A percentile compares a stretch with the other conserved stretches of the same genome.
Evolutionary conservation across 2,329 filamentous ascomycete genomes (phyloP).

Genomic region (Verticillium longisporum): DNA sequence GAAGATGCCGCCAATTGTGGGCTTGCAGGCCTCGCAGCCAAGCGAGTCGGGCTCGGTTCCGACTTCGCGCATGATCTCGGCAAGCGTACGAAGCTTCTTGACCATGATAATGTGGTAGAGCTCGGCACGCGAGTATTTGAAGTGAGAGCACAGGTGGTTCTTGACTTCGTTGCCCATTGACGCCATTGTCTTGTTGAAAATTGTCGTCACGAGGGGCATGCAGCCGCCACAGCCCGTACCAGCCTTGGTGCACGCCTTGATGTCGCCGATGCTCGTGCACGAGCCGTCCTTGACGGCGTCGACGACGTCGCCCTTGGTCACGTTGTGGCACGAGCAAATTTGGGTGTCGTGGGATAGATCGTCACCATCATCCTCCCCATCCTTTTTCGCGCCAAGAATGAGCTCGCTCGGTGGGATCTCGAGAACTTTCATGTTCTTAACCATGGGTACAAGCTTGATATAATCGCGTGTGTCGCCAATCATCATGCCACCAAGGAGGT

Average conservation of each 20-base stretch:
- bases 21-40: constrained; percentile 85
- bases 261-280: constrained; percentile 73
- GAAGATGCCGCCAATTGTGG: constrained; percentile 72
- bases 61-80: constrained; percentile 70
- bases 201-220: constrained; percentile 79
- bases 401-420: constrained; percentile 75
- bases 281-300: constrained; percentile 66
- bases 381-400: constrained; percentile 71
- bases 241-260: constrained; percentile 91
- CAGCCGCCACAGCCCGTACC: constrained; percentile 88
- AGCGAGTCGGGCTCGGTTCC: constrained; percentile 66
- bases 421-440: constrained; percentile 74
- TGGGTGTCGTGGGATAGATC: constrained; percentile 82
- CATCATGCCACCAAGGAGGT: constrained; percentile 94
- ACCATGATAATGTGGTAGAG: constrained; percentile 86
- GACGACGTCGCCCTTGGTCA: constrained; percentile 75
- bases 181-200: constrained; percentile 85
- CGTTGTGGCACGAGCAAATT: constrained; percentile 90
- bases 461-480: constrained; percentile 90
- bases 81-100: constrained; percentile 66
- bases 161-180: constrained; percentile 81
- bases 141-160: constrained; percentile 81
- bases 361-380: constrained; percentile 66
- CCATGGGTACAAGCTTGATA: constrained; percentile 79
- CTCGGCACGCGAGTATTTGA: constrained; percentile 78